Percentiles rank a stretch among this genome's conserved stretches.
Evolutionary conservation across 441 rosid genomes (phyloP).

Genomic region (Aquilaria agallochum): DNA sequence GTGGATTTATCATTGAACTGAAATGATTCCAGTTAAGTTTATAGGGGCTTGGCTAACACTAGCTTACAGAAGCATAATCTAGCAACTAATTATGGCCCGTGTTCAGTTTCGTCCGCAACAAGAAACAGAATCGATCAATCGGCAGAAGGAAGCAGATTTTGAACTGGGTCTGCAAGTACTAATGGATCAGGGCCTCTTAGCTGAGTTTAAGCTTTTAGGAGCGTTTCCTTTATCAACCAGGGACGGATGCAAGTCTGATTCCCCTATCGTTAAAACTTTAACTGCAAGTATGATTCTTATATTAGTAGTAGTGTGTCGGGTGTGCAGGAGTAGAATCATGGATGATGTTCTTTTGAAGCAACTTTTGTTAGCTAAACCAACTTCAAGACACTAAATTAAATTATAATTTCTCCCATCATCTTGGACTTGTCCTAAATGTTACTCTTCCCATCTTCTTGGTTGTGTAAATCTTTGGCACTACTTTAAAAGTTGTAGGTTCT

Average conservation of each 20-base stretch:
- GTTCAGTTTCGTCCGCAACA: conserved; percentile 10
- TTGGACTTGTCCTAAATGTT: conserved; percentile 7
- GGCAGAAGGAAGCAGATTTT: background rate
- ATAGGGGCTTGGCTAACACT: background rate
- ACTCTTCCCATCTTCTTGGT: conserved; percentile 1
- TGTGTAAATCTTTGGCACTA: background rate
- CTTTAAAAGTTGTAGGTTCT: background rate
- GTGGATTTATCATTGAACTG: too few species aligned
- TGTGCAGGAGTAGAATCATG: too few species aligned
- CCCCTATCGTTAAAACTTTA: background rate
- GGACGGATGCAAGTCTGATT: background rate
- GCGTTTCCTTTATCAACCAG: background rate
- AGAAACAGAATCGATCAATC: background rate
- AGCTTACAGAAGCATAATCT: background rate
- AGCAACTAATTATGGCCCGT: conserved; percentile 9
- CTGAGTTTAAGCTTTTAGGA: background rate
- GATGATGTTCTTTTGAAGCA: too few species aligned
- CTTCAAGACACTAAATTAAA: background rate
- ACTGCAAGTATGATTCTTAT: background rate
- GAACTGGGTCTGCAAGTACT: background rate
- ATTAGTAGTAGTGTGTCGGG: background rate
- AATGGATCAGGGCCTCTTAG: background rate
- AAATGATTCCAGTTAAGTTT: too few species aligned
- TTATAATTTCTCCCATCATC: too few species aligned
- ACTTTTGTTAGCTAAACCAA: background rate